Base-by-base conservation (phyloP, 2,329 filamentous ascomycete species). In the Nemania sp. region DNA sequence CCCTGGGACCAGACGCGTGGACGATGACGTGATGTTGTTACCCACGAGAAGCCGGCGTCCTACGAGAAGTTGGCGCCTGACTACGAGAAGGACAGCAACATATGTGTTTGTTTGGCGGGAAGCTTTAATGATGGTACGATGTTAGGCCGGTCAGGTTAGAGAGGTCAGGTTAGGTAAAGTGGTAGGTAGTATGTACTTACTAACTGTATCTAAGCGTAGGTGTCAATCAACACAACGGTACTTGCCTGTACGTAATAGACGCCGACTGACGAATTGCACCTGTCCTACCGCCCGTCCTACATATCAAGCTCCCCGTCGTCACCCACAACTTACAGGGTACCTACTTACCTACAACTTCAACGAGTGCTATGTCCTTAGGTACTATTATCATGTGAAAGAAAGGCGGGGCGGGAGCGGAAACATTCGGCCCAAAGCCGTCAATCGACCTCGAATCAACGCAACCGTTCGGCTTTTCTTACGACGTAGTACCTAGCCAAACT, bases 1-100 rank as follows among this genome's bases (percentile, higher is more conserved):
- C 42, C 42, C 18, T 59, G 17, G 20, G n/a, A n/a, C 48, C 21
- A 43, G 57, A 54, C 57, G 29, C 48, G 60, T 47, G 21, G 50
- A 21, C 21, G 50, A 58, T 64, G 62, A 58, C 56, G 60, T 49
- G 61, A 59, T 49, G 29, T 54, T 64, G 65, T 61, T 68, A 66
- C 63, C 60, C 61, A 62, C 54, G 21, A 11, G 34, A 43, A 18
- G n/a, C 39, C 59, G 40, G 37, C 13, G 46, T 54, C 39, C 29
- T 20, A 62, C 50, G 15, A 4, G 18, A 20, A 2, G 43, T 39
- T 25, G 42, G 54, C 21, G 17, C 29, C 21, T 42, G 17, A 48
- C 25, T 35, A 35, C 13, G 25, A 1, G 17, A 20, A 50, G n/a
- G 45, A 29, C 37, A 32, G 57, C 42, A 46, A 53, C 42, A 3